Base-by-base conservation (phyloP, 805 yeast species). In the Saccharomycopsis oosterbeekiorum region DNA sequence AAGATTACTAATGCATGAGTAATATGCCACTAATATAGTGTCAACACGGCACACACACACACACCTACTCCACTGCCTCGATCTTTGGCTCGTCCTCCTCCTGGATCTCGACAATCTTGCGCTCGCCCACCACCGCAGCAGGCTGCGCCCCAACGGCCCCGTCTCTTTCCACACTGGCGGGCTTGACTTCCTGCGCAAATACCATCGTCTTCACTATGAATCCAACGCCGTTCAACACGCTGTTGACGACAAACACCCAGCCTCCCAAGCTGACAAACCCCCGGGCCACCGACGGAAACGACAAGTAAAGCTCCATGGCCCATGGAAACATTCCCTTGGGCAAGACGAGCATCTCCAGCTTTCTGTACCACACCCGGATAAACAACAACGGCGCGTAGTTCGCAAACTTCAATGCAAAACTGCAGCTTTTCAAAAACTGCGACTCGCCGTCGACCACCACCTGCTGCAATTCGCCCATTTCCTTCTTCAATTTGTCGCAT, bases 281-380 rank as follows among this genome's bases (percentile, higher is more conserved):
- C 10, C 56, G 55, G 24, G 59, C 19, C n/a, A 85, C 79, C 58
- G 82, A 80, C 0, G 92, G 90, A 56, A 86, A 73, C n/a, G 88
- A 79, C 57, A 88, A 70, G 1, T 78, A 59, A 78, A 85, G 81
- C 63, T 84, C 83, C 9, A 84, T 69, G 40, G 73, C 70, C 59
- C 73, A 64, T 0, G 94, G 96, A 42, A 88, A 75, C 21, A 78
- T 72, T 1, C 82, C 81, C 15, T 70, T 67, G 0, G 91, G 89
- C 9, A 88, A 70, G 73, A 81, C 83, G 60, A 85, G 79, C 47
- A 88, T 77, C 1, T 82, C 80, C 0, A 70, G 65, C 64, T 81
- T 79, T 56, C 89, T 72, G 71, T 78, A 83, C 74, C 78, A 78
- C 43, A 83, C 63, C 65, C 85, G 78, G 55, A 80, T 70, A 53